phyloP scores from a whole-genome alignment of 1,284 basidiomycete genomes.

The Entoloma clypeatum region DNA sequence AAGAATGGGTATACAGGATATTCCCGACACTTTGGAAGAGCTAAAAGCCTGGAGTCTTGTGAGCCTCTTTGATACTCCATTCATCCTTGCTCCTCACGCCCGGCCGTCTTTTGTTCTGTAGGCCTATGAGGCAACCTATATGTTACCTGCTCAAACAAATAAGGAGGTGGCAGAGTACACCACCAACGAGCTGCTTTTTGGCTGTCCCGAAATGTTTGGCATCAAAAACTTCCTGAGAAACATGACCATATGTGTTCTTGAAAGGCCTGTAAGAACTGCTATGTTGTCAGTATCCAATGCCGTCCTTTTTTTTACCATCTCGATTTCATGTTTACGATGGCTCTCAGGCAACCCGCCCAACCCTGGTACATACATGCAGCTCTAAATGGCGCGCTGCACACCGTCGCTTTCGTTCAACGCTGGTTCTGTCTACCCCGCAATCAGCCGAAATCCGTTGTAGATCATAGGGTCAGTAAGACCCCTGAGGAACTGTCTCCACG shows the following conservation, averaged over 20 bases:
- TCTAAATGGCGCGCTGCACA: slow-evolving; percentile 20
- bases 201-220: slow-evolving; percentile 35
- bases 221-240: slow-evolving; percentile 30
- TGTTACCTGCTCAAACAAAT: slow-evolving; percentile 40
- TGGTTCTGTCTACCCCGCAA: slow-evolving; percentile 36
- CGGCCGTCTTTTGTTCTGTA: slow-evolving; percentile 13
- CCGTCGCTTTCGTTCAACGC: slow-evolving; percentile 28
- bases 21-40: slow-evolving; percentile 36
- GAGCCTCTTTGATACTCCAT: slow-evolving; percentile 4
- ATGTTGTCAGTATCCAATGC: slow-evolving; percentile 37
- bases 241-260: slow-evolving; percentile 32
- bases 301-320: not conserved
- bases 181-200: slow-evolving; percentile 34
- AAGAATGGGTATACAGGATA: slow-evolving; percentile 40
- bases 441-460: slow-evolving; percentile 19
- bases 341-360: slow-evolving; percentile 31
- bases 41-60: slow-evolving; percentile 35
- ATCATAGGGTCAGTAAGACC: slow-evolving; percentile 20
- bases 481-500: slow-evolving; percentile 22
- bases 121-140: slow-evolving; percentile 37
- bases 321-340: not conserved
- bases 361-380: slow-evolving; percentile 28
- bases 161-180: slow-evolving; percentile 34
- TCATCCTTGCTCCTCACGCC: not conserved
- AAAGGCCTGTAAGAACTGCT: slow-evolving; percentile 36